Percentiles rank a stretch among this genome's conserved stretches.
phyloP scores from a whole-genome alignment of 75 land plant species.

The Larix kaempferi region DNA sequence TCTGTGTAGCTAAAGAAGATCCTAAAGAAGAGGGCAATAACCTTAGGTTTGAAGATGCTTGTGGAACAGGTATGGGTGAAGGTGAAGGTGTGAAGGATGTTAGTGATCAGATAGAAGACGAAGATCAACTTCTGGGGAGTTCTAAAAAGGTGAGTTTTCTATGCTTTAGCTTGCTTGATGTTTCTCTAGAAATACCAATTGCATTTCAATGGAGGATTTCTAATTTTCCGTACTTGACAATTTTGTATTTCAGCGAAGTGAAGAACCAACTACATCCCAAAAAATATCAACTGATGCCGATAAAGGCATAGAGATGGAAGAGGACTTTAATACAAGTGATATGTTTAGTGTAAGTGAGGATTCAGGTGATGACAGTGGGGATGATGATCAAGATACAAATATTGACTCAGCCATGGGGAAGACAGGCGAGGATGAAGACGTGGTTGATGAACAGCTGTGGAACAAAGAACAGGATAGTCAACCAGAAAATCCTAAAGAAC shows the following conservation, averaged over 20 bases:
- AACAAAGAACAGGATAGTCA: conserved; percentile 63
- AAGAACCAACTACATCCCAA: conserved; percentile 24
- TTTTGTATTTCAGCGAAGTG: conserved; percentile 30
- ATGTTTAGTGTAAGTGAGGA: conserved; percentile 84
- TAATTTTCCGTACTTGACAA: neutral
- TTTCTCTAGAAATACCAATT: neutral
- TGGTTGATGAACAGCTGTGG: conserved; percentile 79
- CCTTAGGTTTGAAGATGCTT: conserved; percentile 38
- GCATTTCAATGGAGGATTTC: neutral
- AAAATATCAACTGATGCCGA: conserved; percentile 36
- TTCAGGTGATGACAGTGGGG: conserved; percentile 55
- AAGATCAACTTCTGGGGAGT: conserved; percentile 84
- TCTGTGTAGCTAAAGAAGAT: conserved; percentile 48
- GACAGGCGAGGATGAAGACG: conserved; percentile 46
- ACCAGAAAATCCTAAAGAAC: conserved; percentile 43
- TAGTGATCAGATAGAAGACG: conserved; percentile 91
- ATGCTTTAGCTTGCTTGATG: neutral
- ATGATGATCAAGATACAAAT: conserved; percentile 52
- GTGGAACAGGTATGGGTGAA: conserved; percentile 98
- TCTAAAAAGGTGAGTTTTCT: conserved; percentile 53
- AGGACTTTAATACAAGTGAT: conserved; percentile 76
- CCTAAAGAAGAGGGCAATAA: conserved; percentile 22
- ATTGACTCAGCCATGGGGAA: conserved; percentile 90
- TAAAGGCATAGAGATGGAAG: conserved; percentile 95
- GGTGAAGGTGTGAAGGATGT: conserved; percentile 93